These are phyloP conservation scores for Anisodus acutangulus DNA, from an alignment of 257 asterid genomes.

Conservation along the genomic window DNA sequence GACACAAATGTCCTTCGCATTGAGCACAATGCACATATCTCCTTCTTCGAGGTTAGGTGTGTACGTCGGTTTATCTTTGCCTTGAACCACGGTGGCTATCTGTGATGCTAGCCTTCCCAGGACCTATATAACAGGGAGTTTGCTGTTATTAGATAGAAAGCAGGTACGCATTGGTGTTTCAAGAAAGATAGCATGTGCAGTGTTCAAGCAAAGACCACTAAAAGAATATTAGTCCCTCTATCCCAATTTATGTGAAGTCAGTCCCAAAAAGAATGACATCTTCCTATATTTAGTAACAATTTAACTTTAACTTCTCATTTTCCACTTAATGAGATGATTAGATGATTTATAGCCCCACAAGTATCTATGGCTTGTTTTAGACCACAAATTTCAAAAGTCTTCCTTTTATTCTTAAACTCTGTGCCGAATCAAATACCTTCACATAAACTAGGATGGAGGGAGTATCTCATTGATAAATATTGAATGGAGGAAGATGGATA, in stretches of 20 bases:
- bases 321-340: too few relatives aligned
- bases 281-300: too few relatives aligned
- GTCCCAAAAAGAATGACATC: too few relatives aligned
- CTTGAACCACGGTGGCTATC: conserved; percentile 87
- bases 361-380: too few relatives aligned
- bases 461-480: not conserved
- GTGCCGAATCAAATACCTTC: too few relatives aligned
- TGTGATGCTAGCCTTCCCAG: conserved; percentile 95
- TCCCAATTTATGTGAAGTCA: too few relatives aligned
- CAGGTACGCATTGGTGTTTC: not conserved
- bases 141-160: conserved; percentile 2
- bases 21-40: conserved; percentile 87
- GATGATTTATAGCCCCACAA: too few relatives aligned
- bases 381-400: too few relatives aligned
- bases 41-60: conserved; percentile 77
- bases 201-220: not conserved
- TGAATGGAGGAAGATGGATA: conserved; percentile 4
- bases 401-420: too few relatives aligned
- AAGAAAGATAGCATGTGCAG: not conserved
- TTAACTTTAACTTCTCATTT: too few relatives aligned
- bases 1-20: conserved; percentile 85
- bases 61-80: conserved; percentile 95
- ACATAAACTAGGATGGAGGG: too few relatives aligned
- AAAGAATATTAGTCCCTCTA: not conserved
- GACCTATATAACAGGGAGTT: conserved; percentile 50